These are phyloP conservation scores for Voacanga thouarsii DNA, from an alignment of 257 asterid genomes.

Conservation along the genomic window DNA sequence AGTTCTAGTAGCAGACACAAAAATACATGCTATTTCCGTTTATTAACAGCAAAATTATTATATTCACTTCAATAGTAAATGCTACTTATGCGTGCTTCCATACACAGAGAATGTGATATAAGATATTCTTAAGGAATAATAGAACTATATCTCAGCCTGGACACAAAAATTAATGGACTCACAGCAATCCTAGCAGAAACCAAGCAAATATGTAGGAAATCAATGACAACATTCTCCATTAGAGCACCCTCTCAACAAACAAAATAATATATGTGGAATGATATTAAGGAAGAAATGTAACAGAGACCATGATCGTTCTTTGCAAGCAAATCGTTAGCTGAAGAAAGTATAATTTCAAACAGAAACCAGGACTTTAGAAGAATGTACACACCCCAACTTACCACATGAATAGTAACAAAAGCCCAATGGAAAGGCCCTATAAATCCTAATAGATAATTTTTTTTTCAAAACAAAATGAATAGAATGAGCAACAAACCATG, in stretches of 20 bases:
- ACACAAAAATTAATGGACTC: background rate
- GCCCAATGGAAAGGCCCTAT: background rate
- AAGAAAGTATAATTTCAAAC: background rate
- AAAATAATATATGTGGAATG: background rate
- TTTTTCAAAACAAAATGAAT: background rate
- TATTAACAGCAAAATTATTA: background rate
- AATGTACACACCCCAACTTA: background rate
- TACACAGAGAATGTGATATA: background rate
- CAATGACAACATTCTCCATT: background rate
- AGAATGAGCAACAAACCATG: conserved; percentile 28
- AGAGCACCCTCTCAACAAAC: background rate
- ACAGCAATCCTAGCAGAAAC: background rate
- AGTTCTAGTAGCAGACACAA: background rate
- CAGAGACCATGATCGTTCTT: background rate
- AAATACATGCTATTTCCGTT: background rate
- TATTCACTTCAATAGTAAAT: background rate
- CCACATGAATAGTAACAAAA: background rate
- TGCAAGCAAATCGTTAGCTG: background rate
- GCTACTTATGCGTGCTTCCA: background rate
- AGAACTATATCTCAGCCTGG: background rate
- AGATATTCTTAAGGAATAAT: background rate
- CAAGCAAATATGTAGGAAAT: conserved; percentile 5
- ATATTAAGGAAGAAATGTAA: background rate
- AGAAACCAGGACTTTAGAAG: conserved; percentile 4
- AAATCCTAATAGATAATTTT: background rate